phyloP scores from a whole-genome alignment of 1,139 yeast genomes.

The Lodderomyces elongisporus region DNA sequence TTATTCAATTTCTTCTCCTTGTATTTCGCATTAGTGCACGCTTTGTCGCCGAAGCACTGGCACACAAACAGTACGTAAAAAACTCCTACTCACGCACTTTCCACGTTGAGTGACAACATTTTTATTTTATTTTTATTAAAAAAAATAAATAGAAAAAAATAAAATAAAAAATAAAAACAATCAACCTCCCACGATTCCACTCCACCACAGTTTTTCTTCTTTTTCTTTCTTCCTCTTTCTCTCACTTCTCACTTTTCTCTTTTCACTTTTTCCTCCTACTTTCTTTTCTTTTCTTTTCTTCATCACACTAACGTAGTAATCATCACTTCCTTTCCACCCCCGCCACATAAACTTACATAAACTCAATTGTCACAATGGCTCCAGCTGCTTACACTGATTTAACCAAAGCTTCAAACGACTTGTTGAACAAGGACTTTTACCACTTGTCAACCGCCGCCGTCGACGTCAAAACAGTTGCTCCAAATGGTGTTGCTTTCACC shows the following conservation, averaged over 20 bases:
- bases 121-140: too few species aligned
- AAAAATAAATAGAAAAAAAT: not conserved
- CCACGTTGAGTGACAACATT: too few species aligned
- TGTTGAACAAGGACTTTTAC: slow-evolving; percentile 88
- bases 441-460: slow-evolving; percentile 83
- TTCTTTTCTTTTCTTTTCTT: too few species aligned
- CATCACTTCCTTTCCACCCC: too few species aligned
- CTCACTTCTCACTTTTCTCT: slow-evolving; percentile 6
- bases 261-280: not conserved
- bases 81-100: too few species aligned
- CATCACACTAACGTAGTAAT: not conserved
- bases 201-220: not conserved
- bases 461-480: slow-evolving; percentile 89
- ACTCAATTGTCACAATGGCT: slow-evolving; percentile 25
- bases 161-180: not conserved
- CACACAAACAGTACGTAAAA: too few species aligned
- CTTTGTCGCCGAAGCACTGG: too few species aligned
- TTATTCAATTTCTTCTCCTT: too few species aligned
- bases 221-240: slow-evolving; percentile 6
- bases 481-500: slow-evolving; percentile 93
- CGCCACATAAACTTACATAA: too few species aligned
- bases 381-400: slow-evolving; percentile 86
- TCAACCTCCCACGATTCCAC: not conserved
- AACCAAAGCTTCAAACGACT: slow-evolving; percentile 84
- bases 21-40: too few species aligned